These are phyloP conservation scores for Amylostereum areolatum DNA, from an alignment of 1,284 basidiomycete species.

Conservation along the genomic window DNA sequence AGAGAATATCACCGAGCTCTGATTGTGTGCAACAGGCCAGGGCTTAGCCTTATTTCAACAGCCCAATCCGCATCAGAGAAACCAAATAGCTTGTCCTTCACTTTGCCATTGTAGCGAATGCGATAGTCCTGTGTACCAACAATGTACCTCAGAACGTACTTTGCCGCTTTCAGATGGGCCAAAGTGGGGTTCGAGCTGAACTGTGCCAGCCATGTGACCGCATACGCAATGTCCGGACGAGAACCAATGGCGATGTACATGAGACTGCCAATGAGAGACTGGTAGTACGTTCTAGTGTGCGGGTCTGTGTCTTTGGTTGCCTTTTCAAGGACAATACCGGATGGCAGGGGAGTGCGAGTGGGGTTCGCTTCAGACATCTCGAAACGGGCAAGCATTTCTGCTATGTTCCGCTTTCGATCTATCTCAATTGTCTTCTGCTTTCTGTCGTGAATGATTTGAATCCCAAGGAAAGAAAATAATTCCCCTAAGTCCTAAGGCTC, in stretches of 20 bases:
- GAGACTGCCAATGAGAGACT: slow-evolving; percentile 24
- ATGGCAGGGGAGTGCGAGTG: slow-evolving; percentile 12
- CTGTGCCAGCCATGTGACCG: slow-evolving; percentile 8
- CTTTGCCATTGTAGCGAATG: slow-evolving; percentile 16
- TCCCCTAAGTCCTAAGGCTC: no score
- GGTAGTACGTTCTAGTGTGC: no score
- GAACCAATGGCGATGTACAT: slow-evolving; percentile 26
- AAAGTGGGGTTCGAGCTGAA: slow-evolving; percentile 5
- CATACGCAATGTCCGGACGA: slow-evolving; percentile 21
- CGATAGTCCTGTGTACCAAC: slow-evolving; percentile 15
- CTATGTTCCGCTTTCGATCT: no score
- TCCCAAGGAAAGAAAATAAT: no score
- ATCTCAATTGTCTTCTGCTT: no score
- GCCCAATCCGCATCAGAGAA: slow-evolving; percentile 25
- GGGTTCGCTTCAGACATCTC: slow-evolving; percentile 12
- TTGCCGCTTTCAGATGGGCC: slow-evolving; percentile 15
- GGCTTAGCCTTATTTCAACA: no score
- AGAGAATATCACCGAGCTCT: no score
- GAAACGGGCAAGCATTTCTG: slow-evolving; percentile 12
- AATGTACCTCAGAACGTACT: slow-evolving; percentile 19
- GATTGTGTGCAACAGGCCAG: no score
- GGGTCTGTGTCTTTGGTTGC: slow-evolving; percentile 17
- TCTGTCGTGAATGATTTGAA: no score
- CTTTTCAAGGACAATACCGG: slow-evolving; percentile 6
- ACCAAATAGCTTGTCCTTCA: slow-evolving; percentile 7